phyloP scores from a whole-genome alignment of 2,329 filamentous ascomycete genomes.

The Fusarium euwallaceae region DNA sequence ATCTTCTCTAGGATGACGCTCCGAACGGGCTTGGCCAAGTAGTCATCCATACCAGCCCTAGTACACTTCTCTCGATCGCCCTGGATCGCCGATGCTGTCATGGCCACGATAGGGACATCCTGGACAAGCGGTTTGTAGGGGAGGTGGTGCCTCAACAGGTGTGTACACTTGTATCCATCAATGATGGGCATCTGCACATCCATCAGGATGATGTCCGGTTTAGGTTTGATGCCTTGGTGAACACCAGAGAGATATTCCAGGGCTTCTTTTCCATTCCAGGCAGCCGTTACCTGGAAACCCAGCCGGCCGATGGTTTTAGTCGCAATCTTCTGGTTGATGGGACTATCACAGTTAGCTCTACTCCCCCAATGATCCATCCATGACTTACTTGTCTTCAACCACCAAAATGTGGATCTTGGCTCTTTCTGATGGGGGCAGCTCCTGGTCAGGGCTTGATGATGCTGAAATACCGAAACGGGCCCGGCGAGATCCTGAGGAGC shows the following conservation, averaged over 20 bases:
- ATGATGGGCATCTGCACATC: constrained; percentile 83
- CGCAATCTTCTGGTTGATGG: constrained; percentile 82
- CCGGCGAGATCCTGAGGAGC: constrained; percentile 46
- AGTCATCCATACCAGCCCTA: constrained; percentile 82
- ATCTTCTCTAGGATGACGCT: constrained; percentile 76
- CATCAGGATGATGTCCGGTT: constrained; percentile 83
- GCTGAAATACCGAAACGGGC: constrained; percentile 51
- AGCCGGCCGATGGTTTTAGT: constrained; percentile 81
- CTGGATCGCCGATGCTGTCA: constrained; percentile 84
- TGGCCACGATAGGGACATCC: constrained; percentile 81
- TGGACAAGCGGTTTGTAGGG: constrained; percentile 72
- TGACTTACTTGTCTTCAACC: constrained; percentile 82
- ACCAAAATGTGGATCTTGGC: constrained; percentile 77
- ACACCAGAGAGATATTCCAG: constrained; percentile 77
- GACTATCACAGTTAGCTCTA: constrained; percentile 53
- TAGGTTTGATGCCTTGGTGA: constrained; percentile 62
- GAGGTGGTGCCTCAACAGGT: constrained; percentile 76
- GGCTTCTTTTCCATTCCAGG: constrained; percentile 84
- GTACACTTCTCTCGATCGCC: constrained; percentile 82
- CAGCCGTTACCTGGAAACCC: constrained; percentile 77
- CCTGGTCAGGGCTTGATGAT: constrained; percentile 58
- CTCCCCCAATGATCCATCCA: neutral
- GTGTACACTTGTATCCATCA: constrained; percentile 83
- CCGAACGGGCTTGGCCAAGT: constrained; percentile 80
- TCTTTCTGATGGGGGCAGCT: constrained; percentile 69